Evolutionary conservation across 2,329 filamentous ascomycete species (phyloP), one percentile per base, ranked within the genome.

Genomic region (Aspergillus melleus): DNA sequence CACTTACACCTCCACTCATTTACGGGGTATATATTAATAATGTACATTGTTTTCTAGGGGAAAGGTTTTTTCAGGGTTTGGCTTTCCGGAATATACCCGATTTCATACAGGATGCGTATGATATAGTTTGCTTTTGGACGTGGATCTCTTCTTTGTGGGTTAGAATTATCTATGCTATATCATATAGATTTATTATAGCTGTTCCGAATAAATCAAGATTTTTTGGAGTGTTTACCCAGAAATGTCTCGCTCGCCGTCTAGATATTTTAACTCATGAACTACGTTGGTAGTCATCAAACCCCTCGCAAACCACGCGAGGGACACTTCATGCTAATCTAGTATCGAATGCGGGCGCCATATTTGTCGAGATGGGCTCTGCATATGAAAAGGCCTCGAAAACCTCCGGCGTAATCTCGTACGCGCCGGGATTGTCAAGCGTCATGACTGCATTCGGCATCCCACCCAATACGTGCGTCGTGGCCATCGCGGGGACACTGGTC

Each of bases 381-480:
- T 76, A 78, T 4, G 76, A 79, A 59, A 80, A 79, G 10, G 77
- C 77, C 58, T 79, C 77, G 26, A 78, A 78, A 9, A 79, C 74
- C 60, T 80, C 77, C 1, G 77, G 74, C 2, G 77, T 76, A 11
- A 79, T 77, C 50, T 79, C 74, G 50, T 77, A 77, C n/a, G 72
- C 66, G 3, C 68, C 67, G 1, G 75, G 70, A 24, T 72, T 70
- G 42, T 79, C 73, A 14, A 75, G 66, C n/a, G 74, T 72, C 58
- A 79, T 74, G 20, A 72, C 68, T 9, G 74, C 67, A 10, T 73
- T 70, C 4, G 73, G 67, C 64, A 74, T 71, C 6, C 72, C 72
- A 30, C 72, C 70, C 8, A 74, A 52, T 14, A 72, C 55, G 59
- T 75, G 70, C 8, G 71, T 69, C 1, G 71, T 54, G 1, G 65